Base-by-base conservation (phyloP, 2,329 filamentous ascomycete species). In the Ceratocystis cubensis region DNA sequence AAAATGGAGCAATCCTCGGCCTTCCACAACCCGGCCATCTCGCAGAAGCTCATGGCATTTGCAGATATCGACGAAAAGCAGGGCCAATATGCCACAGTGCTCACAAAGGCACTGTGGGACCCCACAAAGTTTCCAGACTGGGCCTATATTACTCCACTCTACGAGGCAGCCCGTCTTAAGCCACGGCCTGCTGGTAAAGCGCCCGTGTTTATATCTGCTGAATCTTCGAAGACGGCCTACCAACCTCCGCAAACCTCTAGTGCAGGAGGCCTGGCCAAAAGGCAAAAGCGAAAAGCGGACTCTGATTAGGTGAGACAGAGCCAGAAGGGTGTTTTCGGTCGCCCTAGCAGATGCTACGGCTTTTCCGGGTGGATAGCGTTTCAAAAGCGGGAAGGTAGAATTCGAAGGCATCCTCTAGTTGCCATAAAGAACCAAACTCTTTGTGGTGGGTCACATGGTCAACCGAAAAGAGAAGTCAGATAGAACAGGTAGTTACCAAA, bases 31-130 rank as follows among this genome's bases (percentile, higher is more conserved):
- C 89, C 89, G 1, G 83, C 82, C 53, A 77, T 92, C 65, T 82
- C 85, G 75, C 84, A 88, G 69, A 91, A 89, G 75, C 78, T 93
- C 66, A 80, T 91, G 77, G 80, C 79, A 28, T 92, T 90, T 76
- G 85, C 86, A 7, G 77, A 75, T 25, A 71, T 79, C 61, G 65
- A 66, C 41, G 74, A 68, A 1, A 62, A 22, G 8, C 73, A 71
- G 78, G 85, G 25, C 77, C 86, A 89, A 75, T 91, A 92, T 74
- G 79, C 78, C 41, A 89, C 85, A 5, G 85, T 85, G 1, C 72
- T 88, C 59, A 72, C 79, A 1, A 71, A 74, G 1, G 79, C 82
- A 2, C 70, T 86, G 5, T 88, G 84, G 83, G 78, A 87, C 69
- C 82, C 84, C 0, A 72, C 72, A 1, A 77, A 71, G 3, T 83